A percentile compares a stretch with the other conserved stretches of the same genome.
phyloP scores from a whole-genome alignment of 2,329 filamentous ascomycete species.

The Penicillium psychrosexuale region DNA sequence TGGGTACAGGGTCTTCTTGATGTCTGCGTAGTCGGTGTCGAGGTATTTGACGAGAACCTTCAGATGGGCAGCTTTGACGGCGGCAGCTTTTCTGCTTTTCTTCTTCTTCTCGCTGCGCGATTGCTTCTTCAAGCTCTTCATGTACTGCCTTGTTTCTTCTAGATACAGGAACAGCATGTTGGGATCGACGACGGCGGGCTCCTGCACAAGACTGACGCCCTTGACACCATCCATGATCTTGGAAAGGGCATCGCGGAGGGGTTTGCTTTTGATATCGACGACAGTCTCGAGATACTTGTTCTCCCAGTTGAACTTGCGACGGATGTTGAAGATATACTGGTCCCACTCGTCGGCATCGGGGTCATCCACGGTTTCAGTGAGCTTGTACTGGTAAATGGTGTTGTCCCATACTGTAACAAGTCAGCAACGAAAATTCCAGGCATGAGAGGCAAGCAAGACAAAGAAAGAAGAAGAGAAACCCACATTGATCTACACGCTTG shows the following conservation, averaged over 20 bases:
- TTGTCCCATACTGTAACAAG: constrained; percentile 47
- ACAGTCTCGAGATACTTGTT: constrained; percentile 72
- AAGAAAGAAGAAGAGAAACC: constrained; percentile 10
- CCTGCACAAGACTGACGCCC: constrained; percentile 74
- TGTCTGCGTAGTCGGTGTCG: constrained; percentile 75
- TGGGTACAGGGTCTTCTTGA: constrained; percentile 75
- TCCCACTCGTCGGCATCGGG: constrained; percentile 67
- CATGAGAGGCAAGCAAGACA: too few relatives aligned
- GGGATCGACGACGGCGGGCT: constrained; percentile 69
- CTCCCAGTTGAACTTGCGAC: constrained; percentile 78
- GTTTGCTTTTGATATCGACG: constrained; percentile 82
- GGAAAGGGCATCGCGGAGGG: constrained; percentile 66
- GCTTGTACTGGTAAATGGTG: constrained; percentile 62
- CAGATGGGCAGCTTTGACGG: constrained; percentile 48
- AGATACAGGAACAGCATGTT: constrained; percentile 73
- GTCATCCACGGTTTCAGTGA: constrained; percentile 64
- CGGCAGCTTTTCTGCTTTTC: constrained; percentile 38
- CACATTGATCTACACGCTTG: constrained; percentile 64
- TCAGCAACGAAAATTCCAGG: not conserved
- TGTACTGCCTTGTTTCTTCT: constrained; percentile 66
- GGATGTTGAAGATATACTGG: constrained; percentile 77
- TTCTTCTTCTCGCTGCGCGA: constrained; percentile 56
- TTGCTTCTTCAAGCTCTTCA: constrained; percentile 63
- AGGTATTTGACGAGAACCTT: constrained; percentile 73
- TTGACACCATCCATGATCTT: constrained; percentile 74